phyloP scores from a whole-genome alignment of 768 basidiomycete genomes.

The Macrolepiota dolichaula region DNA sequence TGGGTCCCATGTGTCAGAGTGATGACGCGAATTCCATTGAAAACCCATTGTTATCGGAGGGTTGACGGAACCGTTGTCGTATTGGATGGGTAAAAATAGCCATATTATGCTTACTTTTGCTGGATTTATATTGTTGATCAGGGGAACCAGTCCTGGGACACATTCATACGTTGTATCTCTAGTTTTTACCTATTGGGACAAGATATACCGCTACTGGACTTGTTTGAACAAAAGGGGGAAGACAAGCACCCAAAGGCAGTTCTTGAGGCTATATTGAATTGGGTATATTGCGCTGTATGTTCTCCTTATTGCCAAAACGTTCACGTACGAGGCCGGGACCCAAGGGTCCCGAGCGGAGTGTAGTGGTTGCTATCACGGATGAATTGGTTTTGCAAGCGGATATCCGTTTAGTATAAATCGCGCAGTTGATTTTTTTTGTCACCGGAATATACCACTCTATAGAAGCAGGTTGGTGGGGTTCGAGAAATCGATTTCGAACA shows the following conservation, averaged over 20 bases:
- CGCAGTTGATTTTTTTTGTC: background rate
- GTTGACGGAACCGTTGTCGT: slow-evolving; percentile 4
- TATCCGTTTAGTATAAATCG: background rate
- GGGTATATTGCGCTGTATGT: background rate
- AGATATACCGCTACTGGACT: background rate
- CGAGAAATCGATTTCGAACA: background rate
- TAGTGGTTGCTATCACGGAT: too few relatives aligned
- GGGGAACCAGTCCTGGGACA: background rate
- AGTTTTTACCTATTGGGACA: background rate
- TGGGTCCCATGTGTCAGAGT: background rate
- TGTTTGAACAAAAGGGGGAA: background rate
- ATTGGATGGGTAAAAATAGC: slow-evolving; percentile 1
- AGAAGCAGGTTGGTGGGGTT: background rate
- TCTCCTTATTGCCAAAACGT: background rate
- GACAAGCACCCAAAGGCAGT: background rate
- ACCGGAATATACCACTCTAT: background rate
- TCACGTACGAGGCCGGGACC: background rate
- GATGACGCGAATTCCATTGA: slow-evolving; percentile 4
- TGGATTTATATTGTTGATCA: background rate
- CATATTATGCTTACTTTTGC: background rate
- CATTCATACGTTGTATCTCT: background rate
- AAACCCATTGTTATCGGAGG: slow-evolving; percentile 7
- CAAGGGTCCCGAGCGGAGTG: background rate
- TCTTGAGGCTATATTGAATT: background rate
- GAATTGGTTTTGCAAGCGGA: background rate